Evolutionary conservation across 2,329 filamentous ascomycete genomes (phyloP), one percentile per base, ranked within the genome.

Genomic region (Bertia moriformis): DNA sequence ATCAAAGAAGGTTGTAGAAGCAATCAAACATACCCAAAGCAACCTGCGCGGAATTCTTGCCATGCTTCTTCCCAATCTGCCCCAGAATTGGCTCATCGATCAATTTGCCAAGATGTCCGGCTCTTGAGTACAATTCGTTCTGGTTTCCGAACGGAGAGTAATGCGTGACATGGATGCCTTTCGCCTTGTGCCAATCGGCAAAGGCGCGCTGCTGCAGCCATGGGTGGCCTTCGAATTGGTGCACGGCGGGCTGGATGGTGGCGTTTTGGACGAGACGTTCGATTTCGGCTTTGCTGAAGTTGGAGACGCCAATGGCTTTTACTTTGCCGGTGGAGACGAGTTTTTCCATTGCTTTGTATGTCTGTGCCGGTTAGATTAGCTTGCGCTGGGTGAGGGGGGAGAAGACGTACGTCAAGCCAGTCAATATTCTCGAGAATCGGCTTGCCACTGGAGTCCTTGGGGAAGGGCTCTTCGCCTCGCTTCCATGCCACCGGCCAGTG

Each of bases 191-290:
- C 49, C 64, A 69, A 38, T 66, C 57, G 19, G 71, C 52, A 46
- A 67, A 66, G 40, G 69, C 63, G 41, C 61, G 55, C 47, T 75
- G 71, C 24, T 66, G 71, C 13, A 74, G 57, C 36, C 66, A 69
- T 1, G 73, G 72, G 51, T 78, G 71, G 39, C 71, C 61, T 54
- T 77, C 71, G 44, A 77, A 68, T 56, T 78, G 73, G 51, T 78
- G 74, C 37, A 67, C 66, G 1, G 66, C 64, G 4, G 73, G 73
- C 1, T 61, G 49, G 36, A 73, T 51, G 4, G 53, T 58, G 22
- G 62, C 62, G 24, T 63, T 49, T 18, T 57, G 42, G n/a, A 60
- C 43, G 13, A 63, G 46, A 20, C 56, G 46, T 38, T 56, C 45
- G 4, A 64, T 43, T 40, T 59, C 53, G 39, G 42, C 40, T 29